Conservation (phyloP, 2,329 filamentous ascomycete species). For the Fusarium fujikuroi region DNA sequence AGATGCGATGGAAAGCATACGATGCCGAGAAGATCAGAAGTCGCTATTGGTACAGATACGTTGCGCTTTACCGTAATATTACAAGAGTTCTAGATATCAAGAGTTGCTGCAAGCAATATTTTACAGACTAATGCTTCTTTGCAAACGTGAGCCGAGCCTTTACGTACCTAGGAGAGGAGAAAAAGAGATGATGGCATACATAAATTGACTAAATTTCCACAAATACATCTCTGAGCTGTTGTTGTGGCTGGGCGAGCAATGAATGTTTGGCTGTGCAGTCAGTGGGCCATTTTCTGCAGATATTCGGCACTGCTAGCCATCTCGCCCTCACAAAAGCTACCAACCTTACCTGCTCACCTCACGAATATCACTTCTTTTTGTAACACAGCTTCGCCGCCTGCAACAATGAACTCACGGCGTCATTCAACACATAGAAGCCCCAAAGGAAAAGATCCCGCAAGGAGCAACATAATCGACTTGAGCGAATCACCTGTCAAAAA, state of each 20-base stretch:
- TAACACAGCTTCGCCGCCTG: no score
- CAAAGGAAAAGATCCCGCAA: no score
- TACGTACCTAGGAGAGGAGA: neutral
- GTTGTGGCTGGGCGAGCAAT: fast-evolving
- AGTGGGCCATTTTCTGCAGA: neutral
- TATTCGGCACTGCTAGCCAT: neutral
- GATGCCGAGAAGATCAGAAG: neutral
- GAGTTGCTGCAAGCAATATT: neutral
- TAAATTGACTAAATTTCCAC: no score
- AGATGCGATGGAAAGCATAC: fast-evolving
- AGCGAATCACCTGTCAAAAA: no score
- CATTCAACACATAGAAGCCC: no score
- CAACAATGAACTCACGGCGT: no score
- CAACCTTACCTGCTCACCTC: no score
- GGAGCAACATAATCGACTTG: fast-evolving
- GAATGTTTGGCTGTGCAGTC: neutral
- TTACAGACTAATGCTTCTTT: neutral
- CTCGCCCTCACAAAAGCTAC: neutral
- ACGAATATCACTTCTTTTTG: no score
- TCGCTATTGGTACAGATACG: neutral
- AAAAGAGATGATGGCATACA: neutral
- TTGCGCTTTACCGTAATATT: fast-evolving
- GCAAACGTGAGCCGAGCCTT: neutral
- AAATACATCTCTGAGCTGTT: no score
- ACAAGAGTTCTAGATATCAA: neutral